Percentiles rank a stretch among this genome's conserved stretches.
Evolutionary conservation across 2,329 filamentous ascomycete species (phyloP).

Genomic region (Hymenotorrendiella dingleyae): DNA sequence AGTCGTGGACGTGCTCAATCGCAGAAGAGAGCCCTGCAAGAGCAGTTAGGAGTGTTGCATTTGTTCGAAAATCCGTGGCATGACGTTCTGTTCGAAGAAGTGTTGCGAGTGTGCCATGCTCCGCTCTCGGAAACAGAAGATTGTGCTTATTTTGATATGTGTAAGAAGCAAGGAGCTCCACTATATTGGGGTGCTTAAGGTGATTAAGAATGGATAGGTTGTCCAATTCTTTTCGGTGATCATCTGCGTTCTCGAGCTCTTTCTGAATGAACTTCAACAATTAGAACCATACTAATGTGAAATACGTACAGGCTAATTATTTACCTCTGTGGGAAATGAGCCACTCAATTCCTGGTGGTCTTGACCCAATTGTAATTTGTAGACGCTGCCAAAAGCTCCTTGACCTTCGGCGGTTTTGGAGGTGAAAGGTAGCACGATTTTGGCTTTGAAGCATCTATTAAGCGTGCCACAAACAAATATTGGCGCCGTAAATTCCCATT

Average conservation of each 20-base stretch:
- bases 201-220: conserved; percentile 11
- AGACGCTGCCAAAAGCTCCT: neutral
- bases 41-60: conserved; percentile 15
- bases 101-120: conserved; percentile 12
- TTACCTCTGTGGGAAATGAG: neutral
- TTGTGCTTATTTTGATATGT: conserved; percentile 15
- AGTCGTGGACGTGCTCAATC: conserved; percentile 20
- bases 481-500: neutral
- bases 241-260: neutral
- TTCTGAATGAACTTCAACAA: neutral
- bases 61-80: conserved; percentile 1
- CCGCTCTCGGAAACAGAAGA: conserved; percentile 22
- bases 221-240: neutral
- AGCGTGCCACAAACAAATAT: neutral
- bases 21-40: conserved; percentile 25
- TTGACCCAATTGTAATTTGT: neutral
- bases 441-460: neutral
- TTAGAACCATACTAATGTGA: neutral
- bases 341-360: neutral
- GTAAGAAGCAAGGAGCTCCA: conserved; percentile 21
- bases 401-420: neutral
- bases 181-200: conserved; percentile 21
- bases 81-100: conserved; percentile 8
- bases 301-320: neutral
- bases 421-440: neutral